Percentiles rank a stretch among this genome's conserved stretches.
These are phyloP conservation scores for Hymenoscyphus occultus DNA, from an alignment of 2,329 filamentous ascomycete genomes.

Conservation along the genomic window DNA sequence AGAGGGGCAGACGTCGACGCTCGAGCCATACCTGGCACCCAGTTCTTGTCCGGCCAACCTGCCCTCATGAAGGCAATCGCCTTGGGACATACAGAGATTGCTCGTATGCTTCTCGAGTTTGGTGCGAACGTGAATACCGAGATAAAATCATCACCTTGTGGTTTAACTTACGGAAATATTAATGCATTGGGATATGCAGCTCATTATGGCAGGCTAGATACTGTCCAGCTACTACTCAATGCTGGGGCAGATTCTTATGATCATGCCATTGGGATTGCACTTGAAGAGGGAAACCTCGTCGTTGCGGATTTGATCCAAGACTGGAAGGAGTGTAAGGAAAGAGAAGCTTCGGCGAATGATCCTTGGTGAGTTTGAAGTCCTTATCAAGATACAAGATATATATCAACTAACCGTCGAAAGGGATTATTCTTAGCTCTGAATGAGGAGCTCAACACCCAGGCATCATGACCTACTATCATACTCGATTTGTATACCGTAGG, in stretches of 20 bases:
- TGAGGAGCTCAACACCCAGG: too few species aligned
- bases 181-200: not conserved
- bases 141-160: not conserved
- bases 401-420: too few species aligned
- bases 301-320: not conserved
- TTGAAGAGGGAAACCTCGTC: not conserved
- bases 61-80: not conserved
- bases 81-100: not conserved
- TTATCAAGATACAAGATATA: too few species aligned
- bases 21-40: not conserved
- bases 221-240: not conserved
- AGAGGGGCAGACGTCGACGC: not conserved
- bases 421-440: too few species aligned
- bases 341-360: not conserved
- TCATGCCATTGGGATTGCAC: not conserved
- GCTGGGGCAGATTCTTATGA: not conserved
- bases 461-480: too few species aligned
- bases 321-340: not conserved
- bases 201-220: not conserved
- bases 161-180: not conserved
- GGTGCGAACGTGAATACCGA: not conserved
- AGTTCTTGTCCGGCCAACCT: not conserved
- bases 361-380: too few species aligned
- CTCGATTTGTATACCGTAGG: too few species aligned
- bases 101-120: not conserved